Percentiles rank a stretch among this genome's conserved stretches.
Conservation (phyloP, 148 eudicot species). For the Rhododendron mucronatum region DNA sequence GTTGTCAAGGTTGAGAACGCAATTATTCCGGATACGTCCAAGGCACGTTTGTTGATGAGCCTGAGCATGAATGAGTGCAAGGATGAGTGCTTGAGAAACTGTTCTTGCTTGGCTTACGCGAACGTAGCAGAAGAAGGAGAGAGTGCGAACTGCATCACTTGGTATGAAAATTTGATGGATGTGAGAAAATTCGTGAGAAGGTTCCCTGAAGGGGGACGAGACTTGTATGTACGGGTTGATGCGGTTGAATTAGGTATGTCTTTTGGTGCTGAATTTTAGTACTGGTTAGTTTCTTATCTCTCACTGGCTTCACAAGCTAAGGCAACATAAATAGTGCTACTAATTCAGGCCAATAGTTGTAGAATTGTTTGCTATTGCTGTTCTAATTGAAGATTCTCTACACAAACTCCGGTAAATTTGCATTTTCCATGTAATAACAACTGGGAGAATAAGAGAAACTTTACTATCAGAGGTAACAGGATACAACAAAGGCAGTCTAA, state of each 20-base stretch:
- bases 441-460: not conserved
- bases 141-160: not conserved
- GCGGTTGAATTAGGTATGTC: not conserved
- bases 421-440: no score
- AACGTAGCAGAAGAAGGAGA: not conserved
- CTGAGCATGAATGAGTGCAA: not conserved
- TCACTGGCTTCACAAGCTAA: no score
- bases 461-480: not conserved
- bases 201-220: not conserved
- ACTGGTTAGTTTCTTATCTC: no score
- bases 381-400: not conserved
- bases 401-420: not conserved
- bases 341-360: no score
- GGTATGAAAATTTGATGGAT: not conserved
- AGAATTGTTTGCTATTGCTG: no score
- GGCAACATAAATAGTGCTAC: no score
- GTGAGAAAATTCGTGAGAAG: not conserved
- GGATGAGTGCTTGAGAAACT: not conserved
- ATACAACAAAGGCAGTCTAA: no score
- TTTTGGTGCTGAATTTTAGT: not conserved
- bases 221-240: not conserved
- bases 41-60: not conserved
- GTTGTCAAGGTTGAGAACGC: slow-evolving; percentile 31
- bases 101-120: not conserved
- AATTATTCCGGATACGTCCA: slow-evolving; percentile 38